These are phyloP conservation scores for Jatropha curcas DNA, from an alignment of 345 rosid genomes.

Conservation along the genomic window DNA sequence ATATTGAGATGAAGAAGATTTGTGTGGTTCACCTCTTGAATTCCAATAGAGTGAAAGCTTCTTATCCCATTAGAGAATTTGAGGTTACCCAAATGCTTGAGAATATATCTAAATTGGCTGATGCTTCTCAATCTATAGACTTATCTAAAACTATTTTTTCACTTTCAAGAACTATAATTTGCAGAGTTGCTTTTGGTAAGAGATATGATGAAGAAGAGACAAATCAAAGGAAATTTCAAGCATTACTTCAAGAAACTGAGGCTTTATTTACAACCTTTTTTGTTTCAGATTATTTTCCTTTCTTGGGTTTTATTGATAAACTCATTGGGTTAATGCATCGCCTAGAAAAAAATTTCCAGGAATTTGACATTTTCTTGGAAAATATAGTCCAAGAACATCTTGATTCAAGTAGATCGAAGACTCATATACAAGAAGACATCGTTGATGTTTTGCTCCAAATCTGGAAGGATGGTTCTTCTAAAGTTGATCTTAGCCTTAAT, in stretches of 20 bases:
- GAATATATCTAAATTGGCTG: constrained; percentile 30
- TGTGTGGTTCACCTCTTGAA: neutral
- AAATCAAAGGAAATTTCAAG: constrained; percentile 34
- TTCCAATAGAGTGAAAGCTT: no score
- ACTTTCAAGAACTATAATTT: constrained; percentile 27
- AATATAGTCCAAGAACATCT: constrained; percentile 12
- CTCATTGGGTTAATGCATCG: constrained; percentile 32
- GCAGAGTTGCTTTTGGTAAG: constrained; percentile 40
- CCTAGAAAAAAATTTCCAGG: constrained; percentile 15
- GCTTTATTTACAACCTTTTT: constrained; percentile 39
- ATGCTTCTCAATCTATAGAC: constrained; percentile 19
- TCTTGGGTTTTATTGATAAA: constrained; percentile 38
- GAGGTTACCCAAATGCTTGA: constrained; percentile 34
- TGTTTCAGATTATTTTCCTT: constrained; percentile 41
- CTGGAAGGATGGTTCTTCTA: constrained; percentile 8
- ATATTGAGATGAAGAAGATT: constrained; percentile 1
- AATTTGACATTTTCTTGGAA: constrained; percentile 1
- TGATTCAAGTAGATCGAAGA: neutral
- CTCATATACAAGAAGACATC: constrained; percentile 32
- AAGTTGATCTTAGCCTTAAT: constrained; percentile 3
- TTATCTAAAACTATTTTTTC: constrained; percentile 32
- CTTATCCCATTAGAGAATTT: no score
- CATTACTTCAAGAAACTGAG: constrained; percentile 34
- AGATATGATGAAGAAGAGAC: constrained; percentile 27
- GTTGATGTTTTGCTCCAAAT: constrained; percentile 25